phyloP scores from a whole-genome alignment of 129 eudicot genomes.

The Heracleum sosnowskyi region DNA sequence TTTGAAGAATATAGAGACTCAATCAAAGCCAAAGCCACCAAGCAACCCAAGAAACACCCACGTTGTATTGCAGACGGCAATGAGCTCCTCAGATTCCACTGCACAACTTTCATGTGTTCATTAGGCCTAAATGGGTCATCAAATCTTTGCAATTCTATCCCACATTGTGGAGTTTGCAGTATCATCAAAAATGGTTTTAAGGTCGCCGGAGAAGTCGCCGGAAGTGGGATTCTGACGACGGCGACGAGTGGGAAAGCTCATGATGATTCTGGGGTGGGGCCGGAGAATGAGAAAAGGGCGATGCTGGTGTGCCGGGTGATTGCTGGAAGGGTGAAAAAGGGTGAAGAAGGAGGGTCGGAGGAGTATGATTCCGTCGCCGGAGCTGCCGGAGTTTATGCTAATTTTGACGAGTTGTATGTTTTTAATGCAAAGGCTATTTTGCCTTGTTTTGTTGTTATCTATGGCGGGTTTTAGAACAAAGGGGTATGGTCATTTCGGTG shows the following conservation, averaged over 20 bases:
- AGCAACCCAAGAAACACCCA: conserved; percentile 44
- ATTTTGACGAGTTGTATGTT: conserved; percentile 85
- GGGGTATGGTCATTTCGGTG: background rate
- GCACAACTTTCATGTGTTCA: conserved; percentile 67
- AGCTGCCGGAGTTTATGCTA: conserved; percentile 58
- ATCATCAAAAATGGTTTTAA: conserved; percentile 66
- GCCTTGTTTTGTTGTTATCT: conserved; percentile 95
- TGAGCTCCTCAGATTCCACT: conserved; percentile 92
- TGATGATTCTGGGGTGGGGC: conserved; percentile 40
- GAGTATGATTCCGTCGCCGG: conserved; percentile 85
- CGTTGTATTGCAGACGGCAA: conserved; percentile 95
- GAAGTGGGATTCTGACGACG: conserved; percentile 60
- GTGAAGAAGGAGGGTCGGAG: conserved; percentile 33
- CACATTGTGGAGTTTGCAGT: conserved; percentile 64
- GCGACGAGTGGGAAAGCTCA: conserved; percentile 91
- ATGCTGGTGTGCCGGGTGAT: conserved; percentile 93
- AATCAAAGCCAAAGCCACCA: conserved; percentile 55
- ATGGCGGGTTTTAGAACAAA: conserved; percentile 44
- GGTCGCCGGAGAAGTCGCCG: conserved; percentile 24
- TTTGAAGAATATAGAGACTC: conserved; percentile 85
- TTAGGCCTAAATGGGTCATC: conserved; percentile 70
- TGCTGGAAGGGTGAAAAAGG: conserved; percentile 69
- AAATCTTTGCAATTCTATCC: conserved; percentile 55
- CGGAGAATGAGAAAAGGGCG: conserved; percentile 46
- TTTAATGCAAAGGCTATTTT: conserved; percentile 79